Conservation (phyloP, 371 early-diverging fungal genomes). For the Mycotypha africana region DNA sequence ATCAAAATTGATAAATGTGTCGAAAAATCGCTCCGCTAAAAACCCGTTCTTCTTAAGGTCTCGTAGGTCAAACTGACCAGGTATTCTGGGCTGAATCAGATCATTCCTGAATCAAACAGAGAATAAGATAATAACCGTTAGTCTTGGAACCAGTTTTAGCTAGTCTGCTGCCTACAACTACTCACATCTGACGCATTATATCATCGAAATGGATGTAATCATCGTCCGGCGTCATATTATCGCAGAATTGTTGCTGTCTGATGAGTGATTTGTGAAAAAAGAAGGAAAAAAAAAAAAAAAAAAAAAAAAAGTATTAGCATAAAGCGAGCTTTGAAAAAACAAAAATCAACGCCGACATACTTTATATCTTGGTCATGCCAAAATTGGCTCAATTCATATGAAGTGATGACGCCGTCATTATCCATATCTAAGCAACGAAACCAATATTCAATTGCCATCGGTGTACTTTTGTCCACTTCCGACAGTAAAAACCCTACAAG, state of each 20-base stretch:
- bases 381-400: conserved; percentile 82
- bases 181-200: conserved; percentile 45
- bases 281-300: too few relatives aligned
- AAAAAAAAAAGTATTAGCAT: too few relatives aligned
- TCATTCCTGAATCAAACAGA: conserved; percentile 42
- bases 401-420: conserved; percentile 79
- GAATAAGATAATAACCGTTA: conserved; percentile 35
- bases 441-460: conserved; percentile 85
- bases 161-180: too few relatives aligned
- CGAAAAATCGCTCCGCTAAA: conserved; percentile 44
- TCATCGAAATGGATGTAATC: too few relatives aligned
- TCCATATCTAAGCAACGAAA: conserved; percentile 90
- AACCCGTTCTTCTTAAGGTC: conserved; percentile 40
- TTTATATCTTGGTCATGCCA: conserved; percentile 73
- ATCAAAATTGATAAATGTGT: conserved; percentile 42
- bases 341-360: too few relatives aligned
- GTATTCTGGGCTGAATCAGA: conserved; percentile 33
- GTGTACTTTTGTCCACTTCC: conserved; percentile 79
- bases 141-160: too few relatives aligned
- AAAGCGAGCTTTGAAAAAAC: too few relatives aligned
- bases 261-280: too few relatives aligned
- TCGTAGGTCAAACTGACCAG: conserved; percentile 29
- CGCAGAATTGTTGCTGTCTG: too few relatives aligned
- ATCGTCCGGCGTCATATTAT: too few relatives aligned
- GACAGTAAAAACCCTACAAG: conserved; percentile 76